Evolutionary conservation across 2,329 filamentous ascomycete genomes (phyloP).

Genomic region (Exserohilum turcica): DNA sequence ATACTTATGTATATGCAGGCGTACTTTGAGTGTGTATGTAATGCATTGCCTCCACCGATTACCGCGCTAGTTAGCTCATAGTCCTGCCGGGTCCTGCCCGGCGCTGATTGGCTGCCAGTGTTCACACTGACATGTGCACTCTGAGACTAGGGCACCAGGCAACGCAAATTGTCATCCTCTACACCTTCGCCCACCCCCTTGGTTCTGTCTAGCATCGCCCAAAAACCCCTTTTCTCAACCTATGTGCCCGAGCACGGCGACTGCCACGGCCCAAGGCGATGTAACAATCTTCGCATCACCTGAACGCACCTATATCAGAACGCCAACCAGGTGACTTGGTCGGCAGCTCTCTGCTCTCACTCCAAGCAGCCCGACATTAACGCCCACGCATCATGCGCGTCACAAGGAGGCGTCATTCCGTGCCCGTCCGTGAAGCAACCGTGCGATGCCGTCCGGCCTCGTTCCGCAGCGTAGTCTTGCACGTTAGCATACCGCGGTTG

Average conservation of each 20-base stretch:
- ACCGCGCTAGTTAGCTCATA: too few relatives aligned
- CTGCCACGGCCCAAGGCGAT: too few relatives aligned
- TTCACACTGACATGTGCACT: too few relatives aligned
- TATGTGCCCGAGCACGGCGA: neutral
- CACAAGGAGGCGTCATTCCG: neutral
- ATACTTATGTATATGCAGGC: too few relatives aligned
- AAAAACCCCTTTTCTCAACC: neutral
- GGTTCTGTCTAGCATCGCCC: neutral
- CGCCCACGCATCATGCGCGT: neutral
- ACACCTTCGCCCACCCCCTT: too few relatives aligned
- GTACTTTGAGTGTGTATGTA: too few relatives aligned
- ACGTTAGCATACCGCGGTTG: too few relatives aligned
- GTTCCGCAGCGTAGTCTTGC: neutral
- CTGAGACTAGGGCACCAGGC: too few relatives aligned
- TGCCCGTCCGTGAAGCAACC: neutral
- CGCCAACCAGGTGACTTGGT: slow-evolving; percentile 18
- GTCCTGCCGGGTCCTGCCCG: too few relatives aligned
- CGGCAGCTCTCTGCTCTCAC: neutral
- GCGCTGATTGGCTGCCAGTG: too few relatives aligned
- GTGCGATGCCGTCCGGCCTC: neutral
- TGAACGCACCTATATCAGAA: slow-evolving; percentile 4
- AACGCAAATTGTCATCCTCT: too few relatives aligned
- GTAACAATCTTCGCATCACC: slow-evolving; percentile 8
- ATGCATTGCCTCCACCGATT: too few relatives aligned
- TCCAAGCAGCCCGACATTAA: neutral